A percentile compares a stretch with the other conserved stretches of the same genome.
These are phyloP conservation scores for Mediolabrus comicus DNA, from an alignment of 108 stramenopile genomes.

Conservation along the genomic window DNA sequence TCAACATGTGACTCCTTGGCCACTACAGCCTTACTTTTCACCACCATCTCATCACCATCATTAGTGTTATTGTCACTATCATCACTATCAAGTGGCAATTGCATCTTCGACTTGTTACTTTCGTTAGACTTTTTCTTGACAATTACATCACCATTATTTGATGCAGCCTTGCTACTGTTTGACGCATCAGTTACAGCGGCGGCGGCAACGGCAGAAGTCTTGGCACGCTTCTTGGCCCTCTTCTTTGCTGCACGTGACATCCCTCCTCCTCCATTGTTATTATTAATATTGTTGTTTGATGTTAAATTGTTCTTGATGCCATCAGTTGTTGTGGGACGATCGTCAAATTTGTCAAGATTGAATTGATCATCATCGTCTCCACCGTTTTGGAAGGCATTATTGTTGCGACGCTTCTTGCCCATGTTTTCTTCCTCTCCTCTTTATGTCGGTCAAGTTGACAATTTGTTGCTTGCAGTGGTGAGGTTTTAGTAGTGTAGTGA, in stretches of 20 bases:
- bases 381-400: no score
- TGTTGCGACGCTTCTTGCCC: neutral
- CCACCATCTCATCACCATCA: neutral
- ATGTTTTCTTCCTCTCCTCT: no score
- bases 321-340: neutral
- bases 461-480: neutral
- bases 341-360: neutral
- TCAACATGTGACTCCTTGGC: neutral
- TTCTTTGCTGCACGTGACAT: conserved; percentile 89
- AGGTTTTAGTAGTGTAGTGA: no score
- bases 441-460: no score
- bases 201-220: conserved; percentile 18
- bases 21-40: neutral
- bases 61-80: conserved; percentile 17
- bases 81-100: conserved; percentile 11
- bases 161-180: neutral
- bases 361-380: neutral
- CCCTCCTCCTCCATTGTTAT: conserved; percentile 24
- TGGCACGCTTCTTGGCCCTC: conserved; percentile 72
- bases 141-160: neutral
- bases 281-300: neutral
- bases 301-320: neutral
- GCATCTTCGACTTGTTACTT: neutral
- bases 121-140: neutral
- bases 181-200: neutral